Evolutionary conservation across 2,329 filamentous ascomycete genomes (phyloP), one percentile per base, ranked within the genome.

Genomic region (Penicillium sumatraense): DNA sequence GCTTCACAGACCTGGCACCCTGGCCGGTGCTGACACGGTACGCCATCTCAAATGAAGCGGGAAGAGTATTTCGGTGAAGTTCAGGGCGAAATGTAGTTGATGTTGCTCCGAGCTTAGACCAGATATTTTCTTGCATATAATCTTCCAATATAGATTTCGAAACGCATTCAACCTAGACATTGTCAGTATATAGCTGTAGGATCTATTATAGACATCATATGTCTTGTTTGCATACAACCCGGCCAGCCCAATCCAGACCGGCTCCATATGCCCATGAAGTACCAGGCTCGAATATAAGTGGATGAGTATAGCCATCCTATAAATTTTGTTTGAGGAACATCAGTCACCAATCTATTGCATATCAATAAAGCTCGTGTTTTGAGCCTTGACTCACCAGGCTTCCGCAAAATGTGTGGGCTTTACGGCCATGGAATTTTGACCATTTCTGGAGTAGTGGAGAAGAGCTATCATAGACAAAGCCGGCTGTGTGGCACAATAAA

Each of bases 181-280:
- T 9, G 23, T 27, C 26, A 40, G 14, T 24, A n/a, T 24, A 10
- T 18, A 46, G n/a, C 16, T 14, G 6, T 13, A 16, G n/a, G 3
- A 42, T n/a, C n/a, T 13, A 16, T 14, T n/a, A 18, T 27, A n/a
- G 21, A 23, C 5, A 1, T 9, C 8, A 18, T 11, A 18, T 36
- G 13, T 7, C 13, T 4, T 5, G 36, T 18, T 5, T 20, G 9
- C 40, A 16, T 42, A 63, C 72, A 3, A 83, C 68, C 5, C 75
- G 71, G 5, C 83, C 82, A 0, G 76, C 78, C 81, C 80, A 84
- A 67, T 85, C 83, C 2, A 80, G 59, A 2, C 75, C 72, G 3
- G 72, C 60, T 2, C 80, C 76, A 55, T 85, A 84, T 44, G 69
- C 68, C 81, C 81, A 85, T 5, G 71, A 68, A 0, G 70, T 69